Evolutionary conservation across 176 grass and related monocot genomes (phyloP), one percentile per base, ranked within the genome.

Genomic region (Phoenix roebelenii): DNA sequence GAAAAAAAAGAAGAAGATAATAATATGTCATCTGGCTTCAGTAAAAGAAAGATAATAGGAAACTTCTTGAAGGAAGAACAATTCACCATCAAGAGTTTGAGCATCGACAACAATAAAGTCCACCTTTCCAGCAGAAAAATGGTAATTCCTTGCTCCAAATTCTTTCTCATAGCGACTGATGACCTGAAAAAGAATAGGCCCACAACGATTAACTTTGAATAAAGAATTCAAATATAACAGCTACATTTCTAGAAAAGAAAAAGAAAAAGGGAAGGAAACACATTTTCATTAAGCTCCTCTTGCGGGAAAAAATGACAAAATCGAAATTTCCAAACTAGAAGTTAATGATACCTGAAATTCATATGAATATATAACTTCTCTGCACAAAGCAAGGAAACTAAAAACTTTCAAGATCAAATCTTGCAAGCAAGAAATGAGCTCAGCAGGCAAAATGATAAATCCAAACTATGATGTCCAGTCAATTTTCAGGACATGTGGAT

Each of bases 1-100:
- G 10, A 18, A 18, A 23, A 22, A 16, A 49, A 58, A 15, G 58
- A 15, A 59, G n/a, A 16, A 59, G 35, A 64, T 19, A 23, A 56
- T 3, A 20, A 22, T 22, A 23, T 56, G 6, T 56, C 54, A 56
- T 56, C 54, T 56, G 18, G 54, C 54, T 56, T 18, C 7, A 10
- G 7, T 12, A 44, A 59, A 25, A 26, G 65, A 55, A 44, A 68
- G 6, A 35, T 39, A 3, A 20, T 16, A 55, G 52, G 25, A 12
- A 20, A 19, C 5, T 35, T 72, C 12, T 44, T 44, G 9, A 70
- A 82, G 55, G 18, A 35, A 58, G 56, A 57, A 58, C 59, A 68
- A 73, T 72, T 63, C 68, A 97, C 92, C 92, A 77, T 97, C 92
- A 70, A 97, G 87, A 57, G 87, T 88, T 91, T 97, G 92, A 68